Base-by-base conservation (phyloP, 192 early-diverging fungal genomes). In the Mortierella hygrophila region DNA sequence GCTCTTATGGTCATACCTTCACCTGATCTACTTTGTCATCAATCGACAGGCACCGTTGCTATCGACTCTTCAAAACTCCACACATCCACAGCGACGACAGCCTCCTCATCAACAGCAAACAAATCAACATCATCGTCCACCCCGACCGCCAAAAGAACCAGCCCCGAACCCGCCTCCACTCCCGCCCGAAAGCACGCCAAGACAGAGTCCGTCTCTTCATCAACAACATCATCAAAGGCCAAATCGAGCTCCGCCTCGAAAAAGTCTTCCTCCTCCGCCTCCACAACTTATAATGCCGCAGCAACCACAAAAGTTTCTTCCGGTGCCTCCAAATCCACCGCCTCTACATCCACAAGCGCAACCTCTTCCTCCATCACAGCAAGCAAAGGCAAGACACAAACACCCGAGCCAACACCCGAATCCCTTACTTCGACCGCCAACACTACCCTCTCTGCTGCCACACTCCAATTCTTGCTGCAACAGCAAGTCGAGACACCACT, bases 161-260 rank as follows among this genome's bases (percentile, higher is more conserved):
- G 84, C 29, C 84, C 84, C 6, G 84, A 86, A 40, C 84, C 84
- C 3, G 26, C 84, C 18, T 1, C 79, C 26, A 41, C 41, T 7
- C 38, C 79, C 60, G 60, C 60, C 1, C 84, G 84, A n/a, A 86
- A 86, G 46, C 84, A 86, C 70, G 79, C 84, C 78, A 86, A 86
- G 68, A 86, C 79, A 20, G 84, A 80, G 35, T 86, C 84, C 15
- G 68, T 81, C 15, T 86, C 84, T 21, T 52, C 49, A 52, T 49
- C 47, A 49, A 20, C 49, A 21, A 52, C 49, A 65, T 65, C 60
- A 65, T 65, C 60, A 69, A 86, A 81, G 70, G 54, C 84, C 49
- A 86, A 86, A 70, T 68, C 84, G 21, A 32, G 38, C 49, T 68
- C 47, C 9, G n/a, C 75, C 41, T 76, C 84, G 13, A 75, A 75